Base-by-base conservation (phyloP, 345 rosid genomes). In the Salix brachista region DNA sequence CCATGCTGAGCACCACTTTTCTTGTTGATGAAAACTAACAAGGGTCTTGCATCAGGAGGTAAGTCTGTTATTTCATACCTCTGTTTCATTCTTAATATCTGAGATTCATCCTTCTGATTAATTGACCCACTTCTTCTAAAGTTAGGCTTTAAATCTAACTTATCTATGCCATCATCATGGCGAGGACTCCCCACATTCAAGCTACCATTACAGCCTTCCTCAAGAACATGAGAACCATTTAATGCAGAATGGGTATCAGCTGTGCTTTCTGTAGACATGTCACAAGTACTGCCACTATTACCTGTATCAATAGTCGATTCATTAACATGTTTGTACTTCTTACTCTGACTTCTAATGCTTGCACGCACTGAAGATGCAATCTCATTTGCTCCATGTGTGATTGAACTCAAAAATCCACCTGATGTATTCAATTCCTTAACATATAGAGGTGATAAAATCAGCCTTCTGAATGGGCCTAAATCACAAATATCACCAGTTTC, bases 341-440 rank as follows among this genome's bases (percentile, higher is more conserved):
- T 93, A 84, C 92, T 84, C 83, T 91, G 96, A 88, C 85, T 90
- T 82, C 96, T 90, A 81, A 96, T 93, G 79, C 86, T 93, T 69
- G 98, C 99, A 83, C 94, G 98, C 64, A 92, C 99, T 0, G 97
- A 89, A 67, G 98, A 91, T 58, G 98, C 98, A 80, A 93, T 86
- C 85, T 91, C 99, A 74, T 93, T 96, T 18, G 99, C 99, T 46
- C 99, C 99, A 82, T 91, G 96, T 9, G 98, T 93, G 74, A 96
- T 92, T 66, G 99, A 80, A 86, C 97, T 96, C 80, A 96, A 83
- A 86, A 96, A 86, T 28, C 94, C 95, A 72, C 89, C 90, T 32
- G 97, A 71, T 14, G 89, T 79, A 76, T 86, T 83, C 87, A 93
- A 74, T 75, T 90, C 93, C 89, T 85, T 91, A n/a, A 92, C 96